phyloP scores from a whole-genome alignment of 768 basidiomycete species.

The Termitomyces titanicus region DNA sequence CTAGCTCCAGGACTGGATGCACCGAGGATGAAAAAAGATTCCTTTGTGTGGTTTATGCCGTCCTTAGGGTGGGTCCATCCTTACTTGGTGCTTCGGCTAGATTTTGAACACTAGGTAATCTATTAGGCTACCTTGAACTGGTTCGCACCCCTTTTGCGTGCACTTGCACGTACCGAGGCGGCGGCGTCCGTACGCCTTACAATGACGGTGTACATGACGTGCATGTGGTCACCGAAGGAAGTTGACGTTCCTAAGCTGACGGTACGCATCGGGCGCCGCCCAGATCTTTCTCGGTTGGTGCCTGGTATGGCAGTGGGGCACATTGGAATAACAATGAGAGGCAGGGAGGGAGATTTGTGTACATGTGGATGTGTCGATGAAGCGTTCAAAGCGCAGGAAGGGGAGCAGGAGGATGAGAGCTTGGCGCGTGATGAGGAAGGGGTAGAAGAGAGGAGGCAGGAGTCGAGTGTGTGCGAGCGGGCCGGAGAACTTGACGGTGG shows the following conservation, averaged over 20 bases:
- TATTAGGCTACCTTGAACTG: constrained; percentile 31
- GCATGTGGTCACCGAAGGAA: constrained; percentile 65
- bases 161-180: constrained; percentile 31
- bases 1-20: constrained; percentile 46
- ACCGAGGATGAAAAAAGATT: constrained; percentile 60
- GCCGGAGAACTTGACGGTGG: constrained; percentile 64
- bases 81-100: too few species aligned
- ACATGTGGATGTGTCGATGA: constrained; percentile 14
- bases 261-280: constrained; percentile 18
- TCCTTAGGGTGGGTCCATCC: constrained; percentile 27
- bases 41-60: constrained; percentile 79
- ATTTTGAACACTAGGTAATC: background rate
- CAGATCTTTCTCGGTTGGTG: constrained; percentile 13
- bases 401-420: constrained; percentile 5
- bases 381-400: constrained; percentile 8
- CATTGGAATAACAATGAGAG: constrained; percentile 1
- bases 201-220: constrained; percentile 74
- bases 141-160: constrained; percentile 36
- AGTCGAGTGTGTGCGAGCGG: constrained; percentile 81
- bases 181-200: constrained; percentile 44
- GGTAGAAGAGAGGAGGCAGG: constrained; percentile 22
- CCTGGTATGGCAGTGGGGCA: constrained; percentile 2
- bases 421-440: background rate
- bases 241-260: constrained; percentile 54
- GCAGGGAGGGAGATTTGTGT: constrained; percentile 16